Evolutionary conservation across 2,329 filamentous ascomycete species (phyloP).

Genomic region (Colletotrichum salicis): DNA sequence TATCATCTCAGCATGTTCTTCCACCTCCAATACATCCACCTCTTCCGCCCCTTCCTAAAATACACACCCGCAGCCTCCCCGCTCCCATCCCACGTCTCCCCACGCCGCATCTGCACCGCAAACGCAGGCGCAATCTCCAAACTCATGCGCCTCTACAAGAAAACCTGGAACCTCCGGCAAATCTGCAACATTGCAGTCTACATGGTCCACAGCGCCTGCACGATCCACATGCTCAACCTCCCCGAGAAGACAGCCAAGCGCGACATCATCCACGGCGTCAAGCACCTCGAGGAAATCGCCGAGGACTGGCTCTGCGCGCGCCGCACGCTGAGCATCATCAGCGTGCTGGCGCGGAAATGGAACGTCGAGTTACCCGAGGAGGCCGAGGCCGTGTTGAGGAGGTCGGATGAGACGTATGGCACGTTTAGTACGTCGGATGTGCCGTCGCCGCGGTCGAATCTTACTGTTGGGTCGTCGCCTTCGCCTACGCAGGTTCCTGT

Average conservation of each 20-base stretch:
- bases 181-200: conserved; percentile 98
- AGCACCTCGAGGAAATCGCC: conserved; percentile 93
- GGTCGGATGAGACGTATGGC: conserved; percentile 84
- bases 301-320: conserved; percentile 94
- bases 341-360: conserved; percentile 89
- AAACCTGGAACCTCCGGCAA: conserved; percentile 87
- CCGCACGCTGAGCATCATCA: conserved; percentile 85
- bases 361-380: conserved; percentile 87
- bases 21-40: conserved; percentile 92
- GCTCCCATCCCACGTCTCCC: conserved; percentile 86
- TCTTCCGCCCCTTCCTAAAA: conserved; percentile 94
- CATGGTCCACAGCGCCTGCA: conserved; percentile 93
- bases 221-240: conserved; percentile 91
- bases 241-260: conserved; percentile 90
- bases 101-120: conserved; percentile 88
- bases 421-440: conserved; percentile 72
- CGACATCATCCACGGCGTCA: conserved; percentile 90
- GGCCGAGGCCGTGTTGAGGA: conserved; percentile 77
- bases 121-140: conserved; percentile 92
- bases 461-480: conserved; percentile 41
- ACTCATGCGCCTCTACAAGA: conserved; percentile 92
- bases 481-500: conserved; percentile 39
- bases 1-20: conserved; percentile 84
- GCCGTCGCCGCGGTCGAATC: conserved; percentile 60
- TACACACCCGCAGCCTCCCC: conserved; percentile 86